Conservation (phyloP, 1,139 yeast genomes). For the Geotrichum australiense region DNA sequence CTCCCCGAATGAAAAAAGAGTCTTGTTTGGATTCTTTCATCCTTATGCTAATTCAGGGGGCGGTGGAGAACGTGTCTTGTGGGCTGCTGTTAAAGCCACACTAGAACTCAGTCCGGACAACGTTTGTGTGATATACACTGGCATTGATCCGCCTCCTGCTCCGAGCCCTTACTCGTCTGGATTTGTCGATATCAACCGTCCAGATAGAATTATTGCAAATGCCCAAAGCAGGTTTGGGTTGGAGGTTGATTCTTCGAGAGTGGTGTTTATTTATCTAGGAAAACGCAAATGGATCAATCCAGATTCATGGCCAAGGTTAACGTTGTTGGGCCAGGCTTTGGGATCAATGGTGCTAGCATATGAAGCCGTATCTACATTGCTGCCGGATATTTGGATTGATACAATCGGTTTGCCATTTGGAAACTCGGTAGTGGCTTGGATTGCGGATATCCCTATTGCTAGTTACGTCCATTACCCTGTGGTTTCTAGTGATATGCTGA, state of each 20-base stretch:
- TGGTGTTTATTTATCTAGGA: slow-evolving; percentile 66
- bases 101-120: slow-evolving; percentile 45
- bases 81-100: slow-evolving; percentile 86
- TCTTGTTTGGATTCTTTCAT: slow-evolving; percentile 81
- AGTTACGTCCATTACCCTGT: slow-evolving; percentile 94
- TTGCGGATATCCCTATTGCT: slow-evolving; percentile 63
- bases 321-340: slow-evolving; percentile 79
- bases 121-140: slow-evolving; percentile 73
- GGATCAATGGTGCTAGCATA: slow-evolving; percentile 65
- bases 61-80: slow-evolving; percentile 94
- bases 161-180: slow-evolving; percentile 8
- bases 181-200: slow-evolving; percentile 35
- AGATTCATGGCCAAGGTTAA: slow-evolving; percentile 67
- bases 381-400: slow-evolving; percentile 91
- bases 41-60: slow-evolving; percentile 97
- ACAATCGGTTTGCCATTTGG: slow-evolving; percentile 92
- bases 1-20: slow-evolving; percentile 29
- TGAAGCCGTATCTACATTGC: slow-evolving; percentile 61
- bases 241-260: slow-evolving; percentile 44
- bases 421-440: slow-evolving; percentile 43
- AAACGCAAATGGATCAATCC: slow-evolving; percentile 62
- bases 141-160: slow-evolving; percentile 36
- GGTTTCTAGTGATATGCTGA: slow-evolving; percentile 76
- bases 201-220: slow-evolving; percentile 47
- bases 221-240: slow-evolving; percentile 64